These are phyloP conservation scores for Pseudocercospora fijiensis DNA, from an alignment of 2,329 filamentous ascomycete species.

Conservation along the genomic window DNA sequence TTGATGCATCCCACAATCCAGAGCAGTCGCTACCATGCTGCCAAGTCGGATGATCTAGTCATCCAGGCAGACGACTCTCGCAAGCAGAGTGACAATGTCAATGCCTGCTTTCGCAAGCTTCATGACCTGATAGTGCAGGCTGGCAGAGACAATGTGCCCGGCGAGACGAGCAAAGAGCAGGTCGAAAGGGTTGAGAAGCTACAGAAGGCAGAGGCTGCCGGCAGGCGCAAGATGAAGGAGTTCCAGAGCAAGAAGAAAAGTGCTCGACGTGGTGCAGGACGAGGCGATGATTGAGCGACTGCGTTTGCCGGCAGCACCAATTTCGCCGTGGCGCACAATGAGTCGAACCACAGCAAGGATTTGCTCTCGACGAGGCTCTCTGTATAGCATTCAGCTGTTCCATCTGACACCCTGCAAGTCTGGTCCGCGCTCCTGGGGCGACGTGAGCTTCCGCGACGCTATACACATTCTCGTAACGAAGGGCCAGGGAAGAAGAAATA, in stretches of 20 bases:
- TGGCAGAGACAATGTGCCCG: conserved; percentile 54
- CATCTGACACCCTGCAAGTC: background rate
- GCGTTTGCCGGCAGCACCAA: background rate
- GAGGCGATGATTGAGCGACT: conserved; percentile 34
- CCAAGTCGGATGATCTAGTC: conserved; percentile 54
- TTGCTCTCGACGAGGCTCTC: background rate
- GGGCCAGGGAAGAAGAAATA: too few relatives aligned
- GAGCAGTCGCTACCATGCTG: conserved; percentile 56
- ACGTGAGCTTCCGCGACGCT: too few relatives aligned
- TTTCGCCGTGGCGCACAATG: conserved; percentile 13
- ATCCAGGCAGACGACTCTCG: conserved; percentile 64
- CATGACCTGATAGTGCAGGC: conserved; percentile 54
- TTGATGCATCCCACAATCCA: conserved; percentile 54
- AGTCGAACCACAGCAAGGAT: too few relatives aligned
- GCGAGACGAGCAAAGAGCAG: conserved; percentile 60
- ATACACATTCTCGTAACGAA: too few relatives aligned
- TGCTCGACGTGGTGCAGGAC: conserved; percentile 46
- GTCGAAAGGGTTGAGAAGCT: conserved; percentile 55
- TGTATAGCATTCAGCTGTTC: background rate
- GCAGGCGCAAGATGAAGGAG: conserved; percentile 59
- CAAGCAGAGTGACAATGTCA: conserved; percentile 61
- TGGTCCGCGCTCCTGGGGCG: too few relatives aligned
- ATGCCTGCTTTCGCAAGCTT: conserved; percentile 59
- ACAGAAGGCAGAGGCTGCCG: conserved; percentile 59
- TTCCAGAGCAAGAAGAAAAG: conserved; percentile 62